Conservation (phyloP, 2,329 filamentous ascomycete species). For the Cladosporium sp. region DNA sequence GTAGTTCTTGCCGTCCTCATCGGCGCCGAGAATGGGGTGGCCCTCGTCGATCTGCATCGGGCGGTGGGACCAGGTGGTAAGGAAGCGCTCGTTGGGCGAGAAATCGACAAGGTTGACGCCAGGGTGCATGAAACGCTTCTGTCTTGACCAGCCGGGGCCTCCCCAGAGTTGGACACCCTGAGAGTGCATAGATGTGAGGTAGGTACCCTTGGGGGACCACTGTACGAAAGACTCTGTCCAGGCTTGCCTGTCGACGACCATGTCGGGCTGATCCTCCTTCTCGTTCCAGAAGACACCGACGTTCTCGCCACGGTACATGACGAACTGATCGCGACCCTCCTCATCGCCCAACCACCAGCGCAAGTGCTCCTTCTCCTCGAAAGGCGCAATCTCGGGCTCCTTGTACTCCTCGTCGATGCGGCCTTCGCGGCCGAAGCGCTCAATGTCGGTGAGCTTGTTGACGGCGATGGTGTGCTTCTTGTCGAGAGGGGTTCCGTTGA, state of each 20-base stretch:
- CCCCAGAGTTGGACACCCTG: slow-evolving; percentile 98
- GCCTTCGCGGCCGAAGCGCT: slow-evolving; percentile 92
- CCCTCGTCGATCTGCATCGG: slow-evolving; percentile 91
- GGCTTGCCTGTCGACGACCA: slow-evolving; percentile 85
- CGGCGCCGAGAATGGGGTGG: slow-evolving; percentile 70
- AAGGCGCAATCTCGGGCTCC: slow-evolving; percentile 77
- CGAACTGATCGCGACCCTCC: slow-evolving; percentile 90
- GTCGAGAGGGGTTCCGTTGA: slow-evolving; percentile 85
- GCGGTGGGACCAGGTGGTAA: slow-evolving; percentile 95
- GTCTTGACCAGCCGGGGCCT: slow-evolving; percentile 81
- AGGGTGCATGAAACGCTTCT: slow-evolving; percentile 91
- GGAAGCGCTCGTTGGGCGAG: slow-evolving; percentile 87
- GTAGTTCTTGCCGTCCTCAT: slow-evolving; percentile 99
- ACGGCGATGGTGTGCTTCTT: slow-evolving; percentile 94
- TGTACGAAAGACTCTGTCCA: slow-evolving; percentile 99
- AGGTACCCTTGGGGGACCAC: slow-evolving; percentile 96
- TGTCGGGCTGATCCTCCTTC: slow-evolving; percentile 86
- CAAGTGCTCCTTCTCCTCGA: slow-evolving; percentile 89
- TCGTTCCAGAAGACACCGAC: slow-evolving; percentile 99
- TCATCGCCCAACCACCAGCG: slow-evolving; percentile 89
- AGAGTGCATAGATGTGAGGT: slow-evolving; percentile 88
- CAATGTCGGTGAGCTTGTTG: slow-evolving; percentile 98
- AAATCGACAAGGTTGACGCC: slow-evolving; percentile 96
- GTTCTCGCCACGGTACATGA: slow-evolving; percentile 87
- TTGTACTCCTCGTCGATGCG: slow-evolving; percentile 89